Evolutionary conservation across 2,329 filamentous ascomycete species (phyloP), one percentile per base, ranked within the genome.

Genomic region (Fusarium nanum): DNA sequence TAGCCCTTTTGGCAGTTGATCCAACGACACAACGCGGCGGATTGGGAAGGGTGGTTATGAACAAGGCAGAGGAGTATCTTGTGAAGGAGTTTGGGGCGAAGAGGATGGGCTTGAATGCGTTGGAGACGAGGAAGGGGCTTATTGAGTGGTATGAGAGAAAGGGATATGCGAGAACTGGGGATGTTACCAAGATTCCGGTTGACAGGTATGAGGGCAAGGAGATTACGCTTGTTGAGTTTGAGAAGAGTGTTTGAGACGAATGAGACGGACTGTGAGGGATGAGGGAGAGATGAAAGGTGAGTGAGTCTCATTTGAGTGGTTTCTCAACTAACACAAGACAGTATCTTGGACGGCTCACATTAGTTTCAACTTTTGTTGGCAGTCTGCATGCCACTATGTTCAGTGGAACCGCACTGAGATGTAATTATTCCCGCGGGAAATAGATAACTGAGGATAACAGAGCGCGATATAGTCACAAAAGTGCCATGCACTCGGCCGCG

Each of bases 1-100:
- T 83, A 13, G 73, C 74, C 41, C 67, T 80, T 66, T 70, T 83
- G 3, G 79, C 80, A 2, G 80, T 83, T 1, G 75, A 81, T 25
- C 68, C 69, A 13, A 32, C 32, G 0, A 57, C 56, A n/a, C 80
- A 82, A 50, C 70, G 73, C 1, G 64, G 72, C 8, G 80, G 81
- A 0, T 12, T 82, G 14, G 81, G 81, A 5, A 70, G 74, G 16
- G 73, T 66, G 58, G 46, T 81, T 70, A 81, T n/a, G 57, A 58
- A 8, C 56, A 78, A 49, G 77, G 76, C 49, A 1, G 79, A 81
- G 56, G 64, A 69, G 6, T 76, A 79, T 60, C 78, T 77, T 22
- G 73, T 58, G 4, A 50, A 47, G 30, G 59, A 61, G 2, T 80
- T 79, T 75, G 73, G 72, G 6, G 73, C 76, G 0, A 48, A 46